Evolutionary conservation across 1,139 yeast genomes (phyloP), one percentile per base, ranked within the genome.

Genomic region (Protomyces pachydermus): DNA sequence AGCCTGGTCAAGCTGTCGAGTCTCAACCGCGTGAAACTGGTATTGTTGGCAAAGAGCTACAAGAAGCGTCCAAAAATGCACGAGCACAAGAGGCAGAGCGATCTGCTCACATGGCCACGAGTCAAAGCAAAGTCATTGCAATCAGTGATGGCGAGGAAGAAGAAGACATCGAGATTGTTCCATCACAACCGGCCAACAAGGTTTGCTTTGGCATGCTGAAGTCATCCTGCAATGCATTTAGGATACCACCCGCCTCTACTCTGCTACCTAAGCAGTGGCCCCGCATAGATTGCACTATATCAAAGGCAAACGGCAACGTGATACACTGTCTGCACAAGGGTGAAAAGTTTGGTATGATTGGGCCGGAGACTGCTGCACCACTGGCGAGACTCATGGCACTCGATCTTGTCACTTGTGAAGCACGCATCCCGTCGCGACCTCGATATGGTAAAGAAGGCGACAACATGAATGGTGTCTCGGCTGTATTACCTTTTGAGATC

Each of bases 161-260:
- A 10, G 57, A 54, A 16, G 62, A 58, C 4, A 53, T 52, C 9
- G 28, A 23, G 37, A 52, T 58, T 34, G 52, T 58, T 23, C 62
- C 62, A 9, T 28, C 34, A 12, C 16, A 34, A 9, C 18, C 39
- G 9, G 18, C 53, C 42, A 52, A 51, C 32, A 46, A 39, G 32
- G 62, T 58, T 20, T 58, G 62, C 53, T 58, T 58, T 32, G 62
- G 62, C n/a, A 58, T 58, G 62, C 52, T 58, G 14, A 35, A 51
- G 14, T 50, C 62, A n/a, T 51, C 56, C 45, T 39, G 53, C 39
- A 58, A 58, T 32, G 62, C 62, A 9, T 58, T 58, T 28, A 28
- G 56, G 37, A 58, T 58, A 3, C 62, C 62, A 10, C 42, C 53
- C 32, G 62, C 56, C 5, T 28, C 51, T 9, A 8, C 62, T n/a